Percentiles rank a stretch among this genome's conserved stretches.
phyloP scores from a whole-genome alignment of 116 monocot species.

The Cymodocea nodosa region DNA sequence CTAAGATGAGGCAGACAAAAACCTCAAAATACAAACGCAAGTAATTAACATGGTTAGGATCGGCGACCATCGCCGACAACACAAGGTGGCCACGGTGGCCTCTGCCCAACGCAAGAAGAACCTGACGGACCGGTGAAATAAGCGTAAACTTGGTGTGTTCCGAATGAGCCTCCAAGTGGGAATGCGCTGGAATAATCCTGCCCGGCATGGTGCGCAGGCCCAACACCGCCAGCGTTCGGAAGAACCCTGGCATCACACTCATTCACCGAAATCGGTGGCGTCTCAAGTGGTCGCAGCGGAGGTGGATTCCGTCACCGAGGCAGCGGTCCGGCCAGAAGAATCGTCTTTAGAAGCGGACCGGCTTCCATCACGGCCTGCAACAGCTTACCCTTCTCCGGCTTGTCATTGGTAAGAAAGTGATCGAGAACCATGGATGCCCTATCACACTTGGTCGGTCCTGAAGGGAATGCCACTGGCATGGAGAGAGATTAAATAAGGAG shows the following conservation, averaged over 20 bases:
- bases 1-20: too few species aligned
- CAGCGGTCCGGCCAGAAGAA: slow-evolving; percentile 43
- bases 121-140: not conserved
- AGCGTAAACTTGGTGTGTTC: not conserved
- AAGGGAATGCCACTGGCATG: too few species aligned
- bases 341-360: slow-evolving; percentile 55
- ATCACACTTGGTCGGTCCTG: not conserved
- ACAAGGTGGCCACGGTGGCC: slow-evolving; percentile 3
- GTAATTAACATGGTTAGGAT: not conserved
- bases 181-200: not conserved
- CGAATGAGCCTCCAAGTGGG: not conserved
- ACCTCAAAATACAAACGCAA: too few species aligned
- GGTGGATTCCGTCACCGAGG: slow-evolving; percentile 68
- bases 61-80: not conserved
- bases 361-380: slow-evolving; percentile 49
- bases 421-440: slow-evolving; percentile 6
- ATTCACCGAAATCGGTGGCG: not conserved
- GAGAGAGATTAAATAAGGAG: too few species aligned
- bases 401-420: not conserved
- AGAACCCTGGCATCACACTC: not conserved
- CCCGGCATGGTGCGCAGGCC: not conserved
- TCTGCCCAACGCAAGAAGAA: too few species aligned
- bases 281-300: slow-evolving; percentile 16
- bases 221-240: not conserved
- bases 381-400: slow-evolving; percentile 50